Conservation (phyloP, 192 early-diverging fungal species). For the Physocladia obscura region DNA sequence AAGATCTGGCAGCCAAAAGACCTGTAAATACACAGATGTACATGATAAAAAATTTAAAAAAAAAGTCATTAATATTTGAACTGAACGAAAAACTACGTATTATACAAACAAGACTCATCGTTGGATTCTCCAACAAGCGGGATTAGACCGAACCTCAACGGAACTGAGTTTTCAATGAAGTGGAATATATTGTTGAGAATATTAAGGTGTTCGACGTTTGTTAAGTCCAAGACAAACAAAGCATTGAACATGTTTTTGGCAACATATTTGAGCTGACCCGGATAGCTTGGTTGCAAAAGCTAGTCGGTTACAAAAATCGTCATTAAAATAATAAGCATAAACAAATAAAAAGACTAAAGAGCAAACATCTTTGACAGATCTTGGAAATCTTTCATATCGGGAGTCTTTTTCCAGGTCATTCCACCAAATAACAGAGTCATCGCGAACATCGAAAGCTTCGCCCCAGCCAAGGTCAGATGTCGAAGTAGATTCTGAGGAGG, state of each 20-base stretch:
- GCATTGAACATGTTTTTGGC: constrained; percentile 76
- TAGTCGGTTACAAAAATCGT: constrained; percentile 1
- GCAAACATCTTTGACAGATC: constrained; percentile 47
- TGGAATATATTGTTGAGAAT: constrained; percentile 62
- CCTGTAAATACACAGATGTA: constrained; percentile 40
- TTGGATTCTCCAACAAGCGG: constrained; percentile 53
- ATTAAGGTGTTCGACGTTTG: constrained; percentile 51
- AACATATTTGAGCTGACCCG: constrained; percentile 73
- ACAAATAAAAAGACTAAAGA: not conserved
- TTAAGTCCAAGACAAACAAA: constrained; percentile 75
- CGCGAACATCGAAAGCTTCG: constrained; percentile 77
- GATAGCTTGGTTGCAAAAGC: constrained; percentile 62
- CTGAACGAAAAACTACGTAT: too few relatives aligned
- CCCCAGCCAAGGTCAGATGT: constrained; percentile 44
- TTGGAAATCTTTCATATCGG: constrained; percentile 71
- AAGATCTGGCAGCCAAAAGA: constrained; percentile 36
- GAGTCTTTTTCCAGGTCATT: constrained; percentile 88
- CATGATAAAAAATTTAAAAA: too few relatives aligned
- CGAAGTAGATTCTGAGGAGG: constrained; percentile 1
- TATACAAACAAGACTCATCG: constrained; percentile 10
- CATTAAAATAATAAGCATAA: not conserved
- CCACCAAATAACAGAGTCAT: constrained; percentile 75
- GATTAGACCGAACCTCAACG: constrained; percentile 84
- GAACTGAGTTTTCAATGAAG: constrained; percentile 66
- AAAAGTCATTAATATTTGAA: too few relatives aligned